Percentiles rank a stretch among this genome's conserved stretches.
These are phyloP conservation scores for Penicillium atrosanguineum DNA, from an alignment of 495 filamentous ascomycete genomes.

Conservation along the genomic window DNA sequence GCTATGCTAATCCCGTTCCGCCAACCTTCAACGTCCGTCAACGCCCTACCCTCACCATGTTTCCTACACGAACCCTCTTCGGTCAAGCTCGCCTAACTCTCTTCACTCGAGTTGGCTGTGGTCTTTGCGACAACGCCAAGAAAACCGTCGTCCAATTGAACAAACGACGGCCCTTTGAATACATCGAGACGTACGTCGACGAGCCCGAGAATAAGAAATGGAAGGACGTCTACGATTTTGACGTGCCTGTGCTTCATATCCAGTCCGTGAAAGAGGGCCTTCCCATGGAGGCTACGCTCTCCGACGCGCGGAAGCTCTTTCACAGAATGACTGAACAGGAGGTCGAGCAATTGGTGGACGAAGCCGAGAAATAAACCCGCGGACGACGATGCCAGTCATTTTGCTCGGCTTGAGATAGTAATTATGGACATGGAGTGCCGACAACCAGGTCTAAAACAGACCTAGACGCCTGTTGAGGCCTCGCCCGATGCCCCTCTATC, in stretches of 20 bases:
- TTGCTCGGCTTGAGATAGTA: background rate
- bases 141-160: conserved; percentile 66
- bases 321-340: conserved; percentile 73
- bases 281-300: conserved; percentile 27
- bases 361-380: conserved; percentile 42
- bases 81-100: conserved; percentile 70
- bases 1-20: background rate
- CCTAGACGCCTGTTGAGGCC: background rate
- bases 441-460: background rate
- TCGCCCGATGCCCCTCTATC: no score
- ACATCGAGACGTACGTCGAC: conserved; percentile 79
- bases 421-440: background rate
- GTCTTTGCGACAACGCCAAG: conserved; percentile 75
- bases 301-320: conserved; percentile 73
- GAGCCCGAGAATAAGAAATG: conserved; percentile 59
- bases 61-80: conserved; percentile 40
- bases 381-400: background rate
- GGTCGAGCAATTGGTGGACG: conserved; percentile 67
- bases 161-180: conserved; percentile 67
- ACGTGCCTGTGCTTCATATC: conserved; percentile 82
- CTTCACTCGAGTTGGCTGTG: conserved; percentile 78
- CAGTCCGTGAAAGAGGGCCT: conserved; percentile 40
- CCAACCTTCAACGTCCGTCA: background rate
- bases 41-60: conserved; percentile 23
- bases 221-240: conserved; percentile 85